These are phyloP conservation scores for Schizothecium vesticola DNA, from an alignment of 495 filamentous ascomycete species.

Conservation along the genomic window DNA sequence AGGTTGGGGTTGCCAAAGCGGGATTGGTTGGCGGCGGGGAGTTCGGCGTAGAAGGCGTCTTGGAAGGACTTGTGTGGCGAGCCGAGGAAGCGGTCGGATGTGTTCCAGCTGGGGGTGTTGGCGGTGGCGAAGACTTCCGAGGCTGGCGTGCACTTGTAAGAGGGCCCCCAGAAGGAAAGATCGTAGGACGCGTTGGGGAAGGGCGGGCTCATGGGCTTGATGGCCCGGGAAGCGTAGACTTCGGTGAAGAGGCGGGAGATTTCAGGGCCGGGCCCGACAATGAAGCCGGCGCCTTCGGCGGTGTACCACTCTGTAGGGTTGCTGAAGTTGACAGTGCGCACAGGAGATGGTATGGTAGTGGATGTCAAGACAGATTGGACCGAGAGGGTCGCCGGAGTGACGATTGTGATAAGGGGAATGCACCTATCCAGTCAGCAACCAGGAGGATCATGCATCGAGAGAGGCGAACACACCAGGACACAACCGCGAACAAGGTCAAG, in stretches of 20 bases:
- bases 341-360: not conserved
- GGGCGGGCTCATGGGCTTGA: slow-evolving; percentile 6
- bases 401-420: slow-evolving; percentile 10
- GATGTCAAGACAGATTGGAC: slow-evolving; percentile 3
- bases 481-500: slow-evolving; percentile 5
- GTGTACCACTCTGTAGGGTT: slow-evolving; percentile 7
- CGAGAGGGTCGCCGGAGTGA: slow-evolving; percentile 12
- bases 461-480: slow-evolving; percentile 18
- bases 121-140: slow-evolving; percentile 4
- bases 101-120: slow-evolving; percentile 12
- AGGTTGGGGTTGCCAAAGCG: too few species aligned
- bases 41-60: slow-evolving; percentile 4
- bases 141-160: slow-evolving; percentile 14
- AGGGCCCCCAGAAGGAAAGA: slow-evolving; percentile 14
- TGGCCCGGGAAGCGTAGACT: slow-evolving; percentile 10
- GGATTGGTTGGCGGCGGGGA: not conserved
- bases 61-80: not conserved
- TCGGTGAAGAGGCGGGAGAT: slow-evolving; percentile 16
- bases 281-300: slow-evolving; percentile 2
- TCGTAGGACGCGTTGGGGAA: slow-evolving; percentile 18
- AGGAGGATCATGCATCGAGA: too few species aligned
- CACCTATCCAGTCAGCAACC: too few species aligned
- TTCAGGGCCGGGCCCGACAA: slow-evolving; percentile 7
- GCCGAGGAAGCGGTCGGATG: slow-evolving; percentile 1
- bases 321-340: slow-evolving; percentile 12